Evolutionary conservation across 2,329 filamentous ascomycete genomes (phyloP).

Genomic region (Tolypocladium pustulatum): DNA sequence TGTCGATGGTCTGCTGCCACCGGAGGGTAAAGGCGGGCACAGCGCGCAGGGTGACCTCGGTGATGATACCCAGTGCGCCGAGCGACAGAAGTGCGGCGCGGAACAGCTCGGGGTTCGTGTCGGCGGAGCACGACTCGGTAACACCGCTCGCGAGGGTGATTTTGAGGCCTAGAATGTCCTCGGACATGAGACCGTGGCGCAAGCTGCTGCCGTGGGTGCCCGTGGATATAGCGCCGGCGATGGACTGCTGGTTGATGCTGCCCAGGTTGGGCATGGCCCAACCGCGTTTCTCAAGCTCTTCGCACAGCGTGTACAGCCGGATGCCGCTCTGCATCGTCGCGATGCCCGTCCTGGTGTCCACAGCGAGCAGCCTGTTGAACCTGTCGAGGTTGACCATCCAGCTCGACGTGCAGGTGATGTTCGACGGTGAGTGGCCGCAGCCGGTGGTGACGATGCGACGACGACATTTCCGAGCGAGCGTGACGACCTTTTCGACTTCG

Average conservation of each 20-base stretch:
- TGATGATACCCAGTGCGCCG: slow-evolving; percentile 82
- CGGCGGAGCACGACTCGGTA: slow-evolving; percentile 58
- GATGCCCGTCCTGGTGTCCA: slow-evolving; percentile 54
- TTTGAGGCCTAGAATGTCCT: slow-evolving; percentile 62
- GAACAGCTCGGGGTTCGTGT: slow-evolving; percentile 69
- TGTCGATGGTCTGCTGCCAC: slow-evolving; percentile 73
- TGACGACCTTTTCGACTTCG: slow-evolving; percentile 77
- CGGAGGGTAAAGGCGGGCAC: slow-evolving; percentile 72
- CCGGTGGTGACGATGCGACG: slow-evolving; percentile 79
- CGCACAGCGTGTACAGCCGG: slow-evolving; percentile 63
- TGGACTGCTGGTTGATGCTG: slow-evolving; percentile 89
- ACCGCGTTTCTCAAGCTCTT: slow-evolving; percentile 61
- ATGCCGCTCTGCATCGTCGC: slow-evolving; percentile 85
- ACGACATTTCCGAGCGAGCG: slow-evolving; percentile 69
- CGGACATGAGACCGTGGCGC: slow-evolving; percentile 72
- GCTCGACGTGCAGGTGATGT: slow-evolving; percentile 82
- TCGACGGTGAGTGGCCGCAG: slow-evolving; percentile 83
- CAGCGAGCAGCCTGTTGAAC: slow-evolving; percentile 59
- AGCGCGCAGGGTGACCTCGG: slow-evolving; percentile 76
- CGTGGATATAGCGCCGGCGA: slow-evolving; percentile 85
- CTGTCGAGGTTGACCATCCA: slow-evolving; percentile 94
- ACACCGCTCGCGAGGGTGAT: slow-evolving; percentile 76
- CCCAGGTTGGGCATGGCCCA: slow-evolving; percentile 86
- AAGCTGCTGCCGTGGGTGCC: slow-evolving; percentile 88
- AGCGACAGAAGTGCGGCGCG: slow-evolving; percentile 79